Evolutionary conservation across 768 basidiomycete species (phyloP).

Genomic region (Rhizopogon sp.): DNA sequence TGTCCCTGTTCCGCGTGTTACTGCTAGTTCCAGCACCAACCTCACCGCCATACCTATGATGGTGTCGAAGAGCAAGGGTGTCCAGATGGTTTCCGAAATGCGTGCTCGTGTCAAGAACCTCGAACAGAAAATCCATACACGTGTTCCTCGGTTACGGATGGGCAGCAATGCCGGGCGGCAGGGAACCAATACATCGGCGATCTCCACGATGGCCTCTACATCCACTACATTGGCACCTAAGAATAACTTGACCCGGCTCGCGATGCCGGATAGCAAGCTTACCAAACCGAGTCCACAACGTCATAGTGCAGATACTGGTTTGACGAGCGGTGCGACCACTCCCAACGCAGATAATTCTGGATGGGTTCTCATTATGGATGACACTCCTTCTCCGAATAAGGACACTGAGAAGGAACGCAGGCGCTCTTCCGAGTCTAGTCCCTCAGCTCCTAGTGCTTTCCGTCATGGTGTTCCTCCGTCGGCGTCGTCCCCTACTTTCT

Average conservation of each 20-base stretch:
- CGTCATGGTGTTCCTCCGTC: constrained; percentile 44
- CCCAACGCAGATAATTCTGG: constrained; percentile 62
- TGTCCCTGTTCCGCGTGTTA: constrained; percentile 31
- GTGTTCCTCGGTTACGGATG: constrained; percentile 80
- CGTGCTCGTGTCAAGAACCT: constrained; percentile 76
- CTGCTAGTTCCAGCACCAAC: constrained; percentile 28
- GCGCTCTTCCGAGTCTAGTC: constrained; percentile 48
- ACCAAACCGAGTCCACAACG: constrained; percentile 29
- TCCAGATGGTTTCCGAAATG: constrained; percentile 93
- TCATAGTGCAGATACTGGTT: constrained; percentile 38
- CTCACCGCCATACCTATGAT: constrained; percentile 30
- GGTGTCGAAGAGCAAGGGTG: constrained; percentile 70
- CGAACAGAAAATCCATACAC: constrained; percentile 84
- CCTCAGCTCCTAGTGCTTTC: constrained; percentile 50
- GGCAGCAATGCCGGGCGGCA: constrained; percentile 63
- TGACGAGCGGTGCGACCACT: constrained; percentile 33
- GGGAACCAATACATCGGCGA: constrained; percentile 33
- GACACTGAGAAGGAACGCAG: constrained; percentile 51
- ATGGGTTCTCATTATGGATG: constrained; percentile 90
- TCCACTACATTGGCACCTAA: constrained; percentile 29
- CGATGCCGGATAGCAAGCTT: constrained; percentile 16
- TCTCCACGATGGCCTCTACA: constrained; percentile 28
- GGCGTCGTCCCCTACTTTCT: constrained; percentile 40
- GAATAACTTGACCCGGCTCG: constrained; percentile 11
- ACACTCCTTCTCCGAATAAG: constrained; percentile 68